Base-by-base conservation (phyloP, 73 alveolate species). In the Blepharisma japonicum region DNA sequence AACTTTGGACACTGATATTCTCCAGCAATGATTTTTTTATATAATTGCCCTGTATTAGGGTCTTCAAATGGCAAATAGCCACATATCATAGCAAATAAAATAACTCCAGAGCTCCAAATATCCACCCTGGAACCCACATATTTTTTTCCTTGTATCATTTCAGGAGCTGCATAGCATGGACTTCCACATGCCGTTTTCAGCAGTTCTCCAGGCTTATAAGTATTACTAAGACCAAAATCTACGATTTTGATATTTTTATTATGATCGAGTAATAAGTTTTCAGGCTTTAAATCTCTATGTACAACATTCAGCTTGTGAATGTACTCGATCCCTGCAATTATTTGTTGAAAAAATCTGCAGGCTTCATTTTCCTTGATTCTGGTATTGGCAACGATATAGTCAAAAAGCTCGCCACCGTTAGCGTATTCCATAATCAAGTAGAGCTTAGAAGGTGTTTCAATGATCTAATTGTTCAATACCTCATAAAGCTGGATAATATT, bases 31-130 rank as follows among this genome's bases (percentile, higher is more conserved):
- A 92, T 92, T 78, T 92, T 92, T 68, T 92, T 92, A 51, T 90
- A 92, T 20, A 92, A 82, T 20, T 84, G 77, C 27, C 92, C 78
- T 5, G 96, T 92, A 48, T 92, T 90, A n/a, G 92, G 91, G 77
- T 96, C 99, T 84, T 96, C 98, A 84, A 96, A 96, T 21, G 99
- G 99, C 55, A 96, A 81, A 74, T 85, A 88, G 9, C 99, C 99
- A 78, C 98, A 94, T 47, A 96, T 85, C 98, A 96, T 94, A 21
- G 98, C 98, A 87, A 87, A 96, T 46, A 96, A 87, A 45, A 96
- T 93, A 4, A 96, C 96, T 46, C 99, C 99, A 67, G 98, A 87
- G 68, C 97, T 86, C 99, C 99, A 96, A 25, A 96, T 89, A 84
- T 96, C 99, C 25, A 87, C 92, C 53, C 91, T 91, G 39, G 91